These are phyloP conservation scores for Epichloe uncinata DNA, from an alignment of 2,329 filamentous ascomycete genomes.

Conservation along the genomic window DNA sequence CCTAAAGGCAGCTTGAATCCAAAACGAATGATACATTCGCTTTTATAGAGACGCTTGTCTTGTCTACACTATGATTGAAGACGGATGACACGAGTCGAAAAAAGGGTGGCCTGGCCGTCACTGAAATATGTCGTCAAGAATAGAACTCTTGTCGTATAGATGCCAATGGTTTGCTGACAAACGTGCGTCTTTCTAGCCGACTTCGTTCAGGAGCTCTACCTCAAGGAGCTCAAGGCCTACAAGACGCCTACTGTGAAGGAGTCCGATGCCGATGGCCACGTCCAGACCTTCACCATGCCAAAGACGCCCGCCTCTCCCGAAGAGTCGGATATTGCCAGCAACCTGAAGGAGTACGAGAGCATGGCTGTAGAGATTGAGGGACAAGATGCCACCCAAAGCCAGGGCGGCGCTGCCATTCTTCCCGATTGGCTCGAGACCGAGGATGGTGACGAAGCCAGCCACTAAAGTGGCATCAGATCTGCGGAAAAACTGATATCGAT, in stretches of 20 bases:
- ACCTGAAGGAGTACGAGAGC: constrained; percentile 86
- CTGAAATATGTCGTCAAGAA: no score
- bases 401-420: constrained; percentile 42
- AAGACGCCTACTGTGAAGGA: constrained; percentile 76
- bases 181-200: constrained; percentile 51
- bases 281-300: constrained; percentile 74
- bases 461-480: constrained; percentile 25
- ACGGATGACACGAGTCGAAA: background rate
- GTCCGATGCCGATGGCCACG: constrained; percentile 76
- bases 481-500: background rate
- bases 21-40: background rate
- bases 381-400: constrained; percentile 48
- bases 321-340: constrained; percentile 82
- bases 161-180: background rate
- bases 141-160: no score
- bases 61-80: background rate
- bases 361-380: constrained; percentile 94
- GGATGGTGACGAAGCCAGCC: constrained; percentile 38
- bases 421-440: constrained; percentile 78
- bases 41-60: background rate
- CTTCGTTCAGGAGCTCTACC: constrained; percentile 94
- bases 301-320: constrained; percentile 79
- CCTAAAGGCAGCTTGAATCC: background rate
- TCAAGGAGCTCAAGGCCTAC: constrained; percentile 91
- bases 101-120: no score